Percentiles rank a stretch among this genome's conserved stretches.
These are phyloP conservation scores for Phytophthora europaea DNA, from an alignment of 352 stramenopile genomes.

Conservation along the genomic window DNA sequence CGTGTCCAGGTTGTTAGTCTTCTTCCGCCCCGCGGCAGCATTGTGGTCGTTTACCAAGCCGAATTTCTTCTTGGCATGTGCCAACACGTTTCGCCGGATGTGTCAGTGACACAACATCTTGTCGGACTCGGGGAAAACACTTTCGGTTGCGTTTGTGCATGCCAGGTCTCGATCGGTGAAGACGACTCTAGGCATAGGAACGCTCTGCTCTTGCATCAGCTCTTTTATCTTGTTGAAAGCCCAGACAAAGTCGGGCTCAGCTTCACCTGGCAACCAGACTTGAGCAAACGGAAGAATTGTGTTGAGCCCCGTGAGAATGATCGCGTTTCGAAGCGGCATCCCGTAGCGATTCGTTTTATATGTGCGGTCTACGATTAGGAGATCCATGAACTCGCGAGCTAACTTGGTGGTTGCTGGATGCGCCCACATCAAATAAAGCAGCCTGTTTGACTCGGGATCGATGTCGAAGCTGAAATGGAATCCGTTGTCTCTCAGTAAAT, in stretches of 20 bases:
- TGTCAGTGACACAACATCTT: background rate
- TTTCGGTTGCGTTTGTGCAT: constrained; percentile 2
- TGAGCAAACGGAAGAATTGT: constrained; percentile 2
- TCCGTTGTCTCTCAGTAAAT: background rate
- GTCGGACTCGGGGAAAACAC: background rate
- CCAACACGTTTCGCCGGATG: background rate
- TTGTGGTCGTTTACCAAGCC: background rate
- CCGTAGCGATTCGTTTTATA: constrained; percentile 8
- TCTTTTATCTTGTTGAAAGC: background rate
- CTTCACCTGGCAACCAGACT: constrained; percentile 2
- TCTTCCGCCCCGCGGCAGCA: background rate
- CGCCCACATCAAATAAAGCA: constrained; percentile 21
- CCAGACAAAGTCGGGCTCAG: background rate
- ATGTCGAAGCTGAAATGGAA: constrained; percentile 5
- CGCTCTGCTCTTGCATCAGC: background rate
- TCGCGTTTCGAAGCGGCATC: background rate
- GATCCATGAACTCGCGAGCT: constrained; percentile 1
- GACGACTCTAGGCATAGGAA: background rate
- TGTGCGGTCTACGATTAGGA: constrained; percentile 8
- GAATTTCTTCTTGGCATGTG: background rate
- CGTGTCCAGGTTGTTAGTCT: background rate
- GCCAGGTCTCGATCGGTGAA: background rate
- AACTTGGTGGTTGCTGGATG: constrained; percentile 8
- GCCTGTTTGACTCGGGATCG: background rate
- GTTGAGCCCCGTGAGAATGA: constrained; percentile 1